phyloP scores from a whole-genome alignment of 306 rosid genomes.

The Prunus kanzakura region DNA sequence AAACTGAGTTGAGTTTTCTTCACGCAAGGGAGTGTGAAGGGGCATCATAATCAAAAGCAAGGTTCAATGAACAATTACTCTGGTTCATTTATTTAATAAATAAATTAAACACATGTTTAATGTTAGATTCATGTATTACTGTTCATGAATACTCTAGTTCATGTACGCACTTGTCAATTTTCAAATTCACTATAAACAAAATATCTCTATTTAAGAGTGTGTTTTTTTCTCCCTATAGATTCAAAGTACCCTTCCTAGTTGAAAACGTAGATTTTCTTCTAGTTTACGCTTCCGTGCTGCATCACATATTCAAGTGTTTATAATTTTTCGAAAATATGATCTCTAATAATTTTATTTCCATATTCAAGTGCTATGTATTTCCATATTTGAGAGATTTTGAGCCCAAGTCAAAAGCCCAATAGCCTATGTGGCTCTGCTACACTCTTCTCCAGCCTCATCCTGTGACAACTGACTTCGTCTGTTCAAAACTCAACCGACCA shows the following conservation, averaged over 20 bases:
- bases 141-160: too few relatives aligned
- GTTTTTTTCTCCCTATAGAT: neutral
- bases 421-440: neutral
- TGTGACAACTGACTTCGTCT: too few relatives aligned
- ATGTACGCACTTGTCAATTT: neutral
- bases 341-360: neutral
- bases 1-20: neutral
- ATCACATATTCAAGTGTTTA: too few relatives aligned
- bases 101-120: too few relatives aligned
- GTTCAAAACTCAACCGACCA: neutral
- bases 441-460: neutral
- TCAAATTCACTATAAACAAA: neutral
- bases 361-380: neutral
- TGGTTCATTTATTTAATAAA: neutral
- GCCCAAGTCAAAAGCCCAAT: constrained; percentile 9
- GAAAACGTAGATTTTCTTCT: neutral
- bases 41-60: neutral
- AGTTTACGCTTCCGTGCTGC: neutral
- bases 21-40: neutral
- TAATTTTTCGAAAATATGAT: too few relatives aligned
- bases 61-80: neutral
- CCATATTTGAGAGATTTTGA: neutral
- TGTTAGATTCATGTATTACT: too few relatives aligned
- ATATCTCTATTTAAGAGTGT: neutral
- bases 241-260: neutral